Evolutionary conservation across 2,329 filamentous ascomycete species (phyloP).

Genomic region (Cercospora sp.): DNA sequence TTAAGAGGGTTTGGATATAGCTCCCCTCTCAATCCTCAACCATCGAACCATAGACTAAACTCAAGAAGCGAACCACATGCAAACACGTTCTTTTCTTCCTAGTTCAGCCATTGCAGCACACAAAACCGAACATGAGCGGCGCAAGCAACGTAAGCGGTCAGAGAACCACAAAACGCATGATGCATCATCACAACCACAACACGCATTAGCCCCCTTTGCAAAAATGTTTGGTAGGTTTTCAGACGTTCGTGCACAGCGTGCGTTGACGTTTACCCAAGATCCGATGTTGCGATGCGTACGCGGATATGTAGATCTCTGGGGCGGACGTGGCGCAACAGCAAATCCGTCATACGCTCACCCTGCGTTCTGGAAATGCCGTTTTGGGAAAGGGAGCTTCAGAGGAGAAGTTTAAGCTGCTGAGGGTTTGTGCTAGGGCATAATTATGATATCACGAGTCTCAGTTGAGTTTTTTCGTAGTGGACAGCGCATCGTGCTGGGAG

Average conservation of each 20-base stretch:
- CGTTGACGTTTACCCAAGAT: background rate
- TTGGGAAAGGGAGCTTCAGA: background rate
- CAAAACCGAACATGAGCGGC: background rate
- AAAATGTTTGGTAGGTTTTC: too few species aligned
- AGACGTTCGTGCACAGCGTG: too few species aligned
- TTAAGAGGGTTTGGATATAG: too few species aligned
- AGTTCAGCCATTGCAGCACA: background rate
- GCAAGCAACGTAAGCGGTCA: too few species aligned
- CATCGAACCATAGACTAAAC: too few species aligned
- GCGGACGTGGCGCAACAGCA: background rate
- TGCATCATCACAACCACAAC: too few species aligned
- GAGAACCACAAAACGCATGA: too few species aligned
- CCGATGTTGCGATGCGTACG: background rate
- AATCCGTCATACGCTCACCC: background rate
- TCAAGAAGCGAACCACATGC: background rate
- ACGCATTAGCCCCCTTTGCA: too few species aligned
- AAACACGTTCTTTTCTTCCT: background rate
- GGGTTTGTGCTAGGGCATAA: background rate
- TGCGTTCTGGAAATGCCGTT: background rate
- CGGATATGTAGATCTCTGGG: background rate
- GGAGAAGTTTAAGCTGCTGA: background rate
- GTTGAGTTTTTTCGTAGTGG: background rate
- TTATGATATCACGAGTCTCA: background rate
- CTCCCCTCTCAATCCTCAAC: too few species aligned
- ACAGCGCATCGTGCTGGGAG: too few species aligned